Evolutionary conservation across 305 asterid species (phyloP).

Genomic region (Solanum chacoense): DNA sequence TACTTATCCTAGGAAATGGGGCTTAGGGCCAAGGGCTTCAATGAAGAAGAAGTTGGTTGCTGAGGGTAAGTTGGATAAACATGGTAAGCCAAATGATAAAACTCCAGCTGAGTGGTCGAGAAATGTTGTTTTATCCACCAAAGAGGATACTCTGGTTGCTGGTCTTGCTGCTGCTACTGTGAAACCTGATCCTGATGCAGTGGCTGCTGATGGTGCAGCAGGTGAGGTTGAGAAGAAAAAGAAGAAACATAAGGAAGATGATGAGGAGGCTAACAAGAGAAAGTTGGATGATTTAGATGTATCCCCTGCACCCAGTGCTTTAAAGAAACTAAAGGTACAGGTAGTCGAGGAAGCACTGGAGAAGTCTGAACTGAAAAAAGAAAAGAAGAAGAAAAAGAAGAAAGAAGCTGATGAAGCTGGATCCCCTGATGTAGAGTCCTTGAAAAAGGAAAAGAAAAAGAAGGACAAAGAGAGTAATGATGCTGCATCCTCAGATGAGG

Average conservation of each 20-base stretch:
- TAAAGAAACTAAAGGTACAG: constrained; percentile 50
- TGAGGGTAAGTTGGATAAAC: constrained; percentile 90
- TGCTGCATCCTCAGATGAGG: constrained; percentile 25
- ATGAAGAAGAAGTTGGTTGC: constrained; percentile 89
- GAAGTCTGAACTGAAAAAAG: constrained; percentile 26
- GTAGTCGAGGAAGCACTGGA: constrained; percentile 1
- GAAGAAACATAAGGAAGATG: constrained; percentile 42
- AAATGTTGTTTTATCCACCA: constrained; percentile 75
- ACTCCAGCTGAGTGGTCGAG: constrained; percentile 87
- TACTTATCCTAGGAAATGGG: constrained; percentile 98
- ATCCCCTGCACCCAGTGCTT: constrained; percentile 37
- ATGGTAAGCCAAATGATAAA: constrained; percentile 66
- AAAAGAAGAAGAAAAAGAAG: constrained; percentile 66
- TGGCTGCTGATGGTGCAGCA: constrained; percentile 4
- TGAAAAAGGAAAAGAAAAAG: constrained; percentile 36
- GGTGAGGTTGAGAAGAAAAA: constrained; percentile 46
- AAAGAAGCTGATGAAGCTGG: constrained; percentile 21
- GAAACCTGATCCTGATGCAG: constrained; percentile 6
- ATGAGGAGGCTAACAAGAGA: constrained; percentile 45
- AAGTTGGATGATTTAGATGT: constrained; percentile 41
- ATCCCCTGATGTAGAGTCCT: constrained; percentile 23
- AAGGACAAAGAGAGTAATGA: constrained; percentile 24
- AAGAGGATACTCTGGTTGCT: constrained; percentile 69
- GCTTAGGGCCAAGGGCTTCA: constrained; percentile 92
- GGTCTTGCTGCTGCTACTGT: constrained; percentile 52